Conservation (phyloP, 2,329 filamentous ascomycete genomes). For the Tolypocladium tropicale region DNA sequence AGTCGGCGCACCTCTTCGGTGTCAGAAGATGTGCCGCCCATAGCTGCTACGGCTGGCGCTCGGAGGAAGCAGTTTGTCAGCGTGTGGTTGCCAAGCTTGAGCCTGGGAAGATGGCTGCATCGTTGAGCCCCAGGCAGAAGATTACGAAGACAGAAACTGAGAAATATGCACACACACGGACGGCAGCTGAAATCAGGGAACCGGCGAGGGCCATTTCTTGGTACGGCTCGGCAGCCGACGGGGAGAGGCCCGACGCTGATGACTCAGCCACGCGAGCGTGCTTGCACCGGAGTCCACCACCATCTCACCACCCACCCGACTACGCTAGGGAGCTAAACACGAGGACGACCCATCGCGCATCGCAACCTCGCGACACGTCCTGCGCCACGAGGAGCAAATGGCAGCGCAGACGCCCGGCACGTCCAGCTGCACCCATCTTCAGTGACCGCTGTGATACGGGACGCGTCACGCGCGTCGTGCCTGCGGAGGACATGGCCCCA, state of each 20-base stretch:
- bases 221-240: not conserved
- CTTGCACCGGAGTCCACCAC: not conserved
- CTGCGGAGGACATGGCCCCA: constrained; percentile 15
- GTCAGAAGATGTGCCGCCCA: too few relatives aligned
- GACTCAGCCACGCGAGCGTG: too few relatives aligned
- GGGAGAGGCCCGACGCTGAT: not conserved
- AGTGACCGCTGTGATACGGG: not conserved
- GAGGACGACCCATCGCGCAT: constrained; percentile 1
- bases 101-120: not conserved
- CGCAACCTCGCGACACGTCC: constrained; percentile 1
- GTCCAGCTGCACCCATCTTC: not conserved
- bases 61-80: not conserved
- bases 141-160: not conserved
- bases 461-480: not conserved
- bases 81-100: not conserved
- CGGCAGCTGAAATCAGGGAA: not conserved
- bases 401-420: constrained; percentile 4
- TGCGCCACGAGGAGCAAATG: constrained; percentile 4
- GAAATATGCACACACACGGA: not conserved
- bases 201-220: not conserved
- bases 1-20: too few relatives aligned
- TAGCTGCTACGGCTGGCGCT: too few relatives aligned
- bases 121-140: not conserved
- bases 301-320: not conserved
- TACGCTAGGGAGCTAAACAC: not conserved